A percentile compares a stretch with the other conserved stretches of the same genome.
phyloP scores from a whole-genome alignment of 257 asterid species.

The Solanum appendiculatum region DNA sequence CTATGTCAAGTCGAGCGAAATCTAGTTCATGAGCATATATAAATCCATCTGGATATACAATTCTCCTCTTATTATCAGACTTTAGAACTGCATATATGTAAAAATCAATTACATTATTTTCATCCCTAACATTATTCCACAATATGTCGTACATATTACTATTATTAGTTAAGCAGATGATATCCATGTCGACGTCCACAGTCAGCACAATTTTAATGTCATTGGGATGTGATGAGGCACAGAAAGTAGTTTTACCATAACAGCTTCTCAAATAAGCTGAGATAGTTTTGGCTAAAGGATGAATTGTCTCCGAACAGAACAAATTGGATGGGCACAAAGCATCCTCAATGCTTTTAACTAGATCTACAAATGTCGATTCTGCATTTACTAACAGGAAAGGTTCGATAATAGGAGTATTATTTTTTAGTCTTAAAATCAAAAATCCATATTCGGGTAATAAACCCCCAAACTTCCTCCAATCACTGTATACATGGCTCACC shows the following conservation, averaged over 20 bases:
- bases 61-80: not conserved
- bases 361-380: not conserved
- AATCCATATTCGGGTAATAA: not conserved
- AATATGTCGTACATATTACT: too few relatives aligned
- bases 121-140: not conserved
- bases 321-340: too few relatives aligned
- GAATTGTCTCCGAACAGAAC: not conserved
- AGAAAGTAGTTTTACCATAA: not conserved
- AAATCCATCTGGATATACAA: not conserved
- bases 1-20: too few relatives aligned
- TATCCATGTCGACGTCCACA: not conserved
- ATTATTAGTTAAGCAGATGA: not conserved
- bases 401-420: not conserved
- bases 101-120: too few relatives aligned
- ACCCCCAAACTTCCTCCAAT: not conserved
- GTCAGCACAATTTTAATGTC: not conserved
- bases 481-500: not conserved
- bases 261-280: not conserved
- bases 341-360: not conserved
- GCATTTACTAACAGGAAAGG: not conserved
- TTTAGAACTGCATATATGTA: not conserved
- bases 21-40: not conserved
- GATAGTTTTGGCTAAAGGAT: not conserved
- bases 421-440: too few relatives aligned
- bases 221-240: not conserved